Conservation (phyloP, 169 alveolate genomes). For the Plasmodium gaboni region DNA sequence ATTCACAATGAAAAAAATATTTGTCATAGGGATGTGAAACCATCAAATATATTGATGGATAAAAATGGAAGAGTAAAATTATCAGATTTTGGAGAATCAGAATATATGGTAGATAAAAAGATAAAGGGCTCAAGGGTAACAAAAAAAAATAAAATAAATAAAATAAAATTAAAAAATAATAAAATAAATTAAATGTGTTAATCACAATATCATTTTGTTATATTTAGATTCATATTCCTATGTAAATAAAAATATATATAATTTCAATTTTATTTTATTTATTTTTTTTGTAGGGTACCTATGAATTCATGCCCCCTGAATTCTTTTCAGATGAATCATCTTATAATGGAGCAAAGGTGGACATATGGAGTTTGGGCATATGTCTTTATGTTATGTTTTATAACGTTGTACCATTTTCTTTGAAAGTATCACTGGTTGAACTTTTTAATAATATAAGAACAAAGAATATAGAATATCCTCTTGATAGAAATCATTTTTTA, state of each 20-base stretch:
- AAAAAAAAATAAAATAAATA: background rate
- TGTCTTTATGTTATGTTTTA: conserved; percentile 49
- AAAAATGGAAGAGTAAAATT: conserved; percentile 87
- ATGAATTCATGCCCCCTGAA: conserved; percentile 71
- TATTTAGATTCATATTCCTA: too few species aligned
- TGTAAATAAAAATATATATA: background rate
- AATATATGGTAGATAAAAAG: conserved; percentile 32
- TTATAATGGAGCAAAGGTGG: conserved; percentile 50
- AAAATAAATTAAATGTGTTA: background rate
- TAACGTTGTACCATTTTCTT: conserved; percentile 27
- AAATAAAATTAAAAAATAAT: background rate
- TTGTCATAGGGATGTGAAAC: conserved; percentile 92
- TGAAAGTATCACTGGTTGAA: conserved; percentile 9
- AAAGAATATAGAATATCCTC: conserved; percentile 27
- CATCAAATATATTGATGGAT: conserved; percentile 89
- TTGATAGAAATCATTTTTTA: conserved; percentile 39
- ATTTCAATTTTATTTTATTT: too few species aligned
- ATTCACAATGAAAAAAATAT: conserved; percentile 78
- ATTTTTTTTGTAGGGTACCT: background rate
- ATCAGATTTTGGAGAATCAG: conserved; percentile 90
- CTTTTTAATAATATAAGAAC: conserved; percentile 36
- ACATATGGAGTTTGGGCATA: conserved; percentile 63
- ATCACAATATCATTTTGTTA: too few species aligned
- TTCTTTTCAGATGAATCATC: conserved; percentile 15
- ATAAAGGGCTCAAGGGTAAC: conserved; percentile 45